Evolutionary conservation across 768 basidiomycete genomes (phyloP), one percentile per base, ranked within the genome.

Genomic region (Xanthoconium purpureum): DNA sequence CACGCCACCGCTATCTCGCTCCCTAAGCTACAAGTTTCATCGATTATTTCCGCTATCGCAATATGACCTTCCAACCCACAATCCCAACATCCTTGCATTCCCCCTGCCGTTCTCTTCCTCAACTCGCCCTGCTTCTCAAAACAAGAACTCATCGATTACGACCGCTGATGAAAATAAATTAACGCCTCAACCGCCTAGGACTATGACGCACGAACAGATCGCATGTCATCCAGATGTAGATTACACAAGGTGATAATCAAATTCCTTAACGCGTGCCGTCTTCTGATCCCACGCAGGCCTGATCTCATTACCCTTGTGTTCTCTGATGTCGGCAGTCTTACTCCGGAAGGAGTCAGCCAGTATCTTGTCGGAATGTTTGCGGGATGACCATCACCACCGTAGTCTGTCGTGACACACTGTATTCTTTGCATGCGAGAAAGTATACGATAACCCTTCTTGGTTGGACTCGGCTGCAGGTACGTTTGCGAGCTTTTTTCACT

Each of bases 321-420:
- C 69, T 93, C 91, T 54, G 96, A 98, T 64, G 85, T 98, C 40
- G 96, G 96, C 20, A 91, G 91, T 63, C 78, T 95, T 59, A 94
- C 92, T 20, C 93, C 94, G 33, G 90, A 92, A 74, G 90, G 91
- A 55, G 92, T 97, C 61, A 94, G 91, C 73, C 93, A 94, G 71
- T 95, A 95, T 71, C 80, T 97, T 43, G 94, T 97, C 56, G 93
- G 91, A 61, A 94, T 95, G 87, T 96, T 92, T 76, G 87, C 89
- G 60, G 89, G 85, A 63, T 88, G 67, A 76, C 43, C 12, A 35
- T 35, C 8, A 6, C 44, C 45, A 39, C 30, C 32, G 40, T 57
- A 44, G 57, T 50, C 44, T 52, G 36, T 55, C 40, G 51, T 30
- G 37, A 39, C n/a, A 36, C 46, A 57, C 50, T 56, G 51, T 56